phyloP scores from a whole-genome alignment of 2,329 filamentous ascomycete species.

The Metarhizium anisopliae region DNA sequence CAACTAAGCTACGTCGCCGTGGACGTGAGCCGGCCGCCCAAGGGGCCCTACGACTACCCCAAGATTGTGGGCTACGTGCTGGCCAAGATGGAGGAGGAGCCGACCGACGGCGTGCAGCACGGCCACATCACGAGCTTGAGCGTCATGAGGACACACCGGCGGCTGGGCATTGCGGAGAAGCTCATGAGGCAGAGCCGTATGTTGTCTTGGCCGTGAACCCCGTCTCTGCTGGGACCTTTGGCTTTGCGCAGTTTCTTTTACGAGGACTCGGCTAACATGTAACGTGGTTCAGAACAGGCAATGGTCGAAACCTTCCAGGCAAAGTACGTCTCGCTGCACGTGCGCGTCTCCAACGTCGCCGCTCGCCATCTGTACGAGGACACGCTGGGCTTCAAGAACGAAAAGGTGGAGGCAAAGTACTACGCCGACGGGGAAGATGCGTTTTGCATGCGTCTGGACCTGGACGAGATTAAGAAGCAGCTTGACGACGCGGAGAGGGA shows the following conservation, averaged over 20 bases:
- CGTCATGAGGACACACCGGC: conserved; percentile 91
- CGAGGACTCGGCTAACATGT: neutral
- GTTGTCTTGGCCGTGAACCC: conserved; percentile 25
- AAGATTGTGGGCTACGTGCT: conserved; percentile 99
- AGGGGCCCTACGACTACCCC: conserved; percentile 77
- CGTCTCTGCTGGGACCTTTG: no score
- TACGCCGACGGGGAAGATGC: conserved; percentile 98
- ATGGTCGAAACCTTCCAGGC: conserved; percentile 95
- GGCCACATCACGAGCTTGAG: conserved; percentile 93
- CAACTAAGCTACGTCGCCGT: conserved; percentile 95
- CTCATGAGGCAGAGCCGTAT: conserved; percentile 91
- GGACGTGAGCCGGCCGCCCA: conserved; percentile 72
- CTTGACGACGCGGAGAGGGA: conserved; percentile 31
- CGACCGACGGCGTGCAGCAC: conserved; percentile 79
- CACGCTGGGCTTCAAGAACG: conserved; percentile 80
- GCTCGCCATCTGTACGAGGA: conserved; percentile 88
- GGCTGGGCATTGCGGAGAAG: conserved; percentile 90
- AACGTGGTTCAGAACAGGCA: conserved; percentile 57
- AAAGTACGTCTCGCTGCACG: conserved; percentile 90
- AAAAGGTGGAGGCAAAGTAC: conserved; percentile 81
- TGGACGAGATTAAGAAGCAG: conserved; percentile 50
- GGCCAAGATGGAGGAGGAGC: conserved; percentile 99
- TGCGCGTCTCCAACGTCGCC: conserved; percentile 86
- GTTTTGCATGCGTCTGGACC: conserved; percentile 84
- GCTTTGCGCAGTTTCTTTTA: no score